Evolutionary conservation across 1,139 yeast species (phyloP).

Genomic region (Pichia sp.): DNA sequence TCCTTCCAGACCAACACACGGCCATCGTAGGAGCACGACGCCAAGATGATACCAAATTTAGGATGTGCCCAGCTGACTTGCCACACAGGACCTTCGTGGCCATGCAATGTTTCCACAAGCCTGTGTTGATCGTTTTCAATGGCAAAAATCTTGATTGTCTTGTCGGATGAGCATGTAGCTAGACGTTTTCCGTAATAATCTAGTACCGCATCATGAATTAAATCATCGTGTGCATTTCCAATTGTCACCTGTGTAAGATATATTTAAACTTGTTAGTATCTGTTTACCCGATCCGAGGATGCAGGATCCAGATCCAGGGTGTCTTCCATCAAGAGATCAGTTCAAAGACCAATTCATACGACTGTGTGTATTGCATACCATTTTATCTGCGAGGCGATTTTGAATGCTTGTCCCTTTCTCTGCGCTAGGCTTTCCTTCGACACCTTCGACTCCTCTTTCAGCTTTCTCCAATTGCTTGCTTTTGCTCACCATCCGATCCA

Average conservation of each 20-base stretch:
- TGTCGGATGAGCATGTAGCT: conserved; percentile 94
- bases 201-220: conserved; percentile 94
- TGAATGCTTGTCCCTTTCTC: background rate
- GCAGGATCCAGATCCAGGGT: background rate
- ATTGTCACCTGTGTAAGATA: conserved; percentile 46
- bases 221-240: conserved; percentile 79
- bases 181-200: conserved; percentile 94
- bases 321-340: background rate
- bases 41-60: conserved; percentile 89
- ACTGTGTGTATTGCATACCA: background rate
- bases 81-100: conserved; percentile 99
- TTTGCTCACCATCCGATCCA: background rate
- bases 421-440: background rate
- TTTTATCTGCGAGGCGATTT: background rate
- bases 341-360: too few species aligned
- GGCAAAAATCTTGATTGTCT: conserved; percentile 87
- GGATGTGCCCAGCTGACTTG: conserved; percentile 99
- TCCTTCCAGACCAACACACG: conserved; percentile 94
- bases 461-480: background rate
- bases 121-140: conserved; percentile 80
- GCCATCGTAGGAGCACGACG: conserved; percentile 94
- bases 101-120: conserved; percentile 71
- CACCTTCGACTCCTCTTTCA: background rate
- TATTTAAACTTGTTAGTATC: conserved; percentile 3
- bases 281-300: background rate